These are phyloP conservation scores for Serendipita vermifera DNA, from an alignment of 768 basidiomycete species.

Conservation along the genomic window DNA sequence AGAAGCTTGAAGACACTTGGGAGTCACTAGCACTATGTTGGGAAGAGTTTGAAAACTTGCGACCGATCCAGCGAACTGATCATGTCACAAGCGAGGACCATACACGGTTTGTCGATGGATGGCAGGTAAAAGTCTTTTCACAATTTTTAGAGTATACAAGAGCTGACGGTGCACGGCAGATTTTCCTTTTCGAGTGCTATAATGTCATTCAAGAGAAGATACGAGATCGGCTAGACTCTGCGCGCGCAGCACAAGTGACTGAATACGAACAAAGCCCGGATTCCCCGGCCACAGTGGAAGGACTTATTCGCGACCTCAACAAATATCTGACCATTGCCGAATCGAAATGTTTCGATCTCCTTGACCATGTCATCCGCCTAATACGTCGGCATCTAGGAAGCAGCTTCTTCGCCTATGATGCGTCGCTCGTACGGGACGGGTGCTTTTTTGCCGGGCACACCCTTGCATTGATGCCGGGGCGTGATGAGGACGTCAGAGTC, in stretches of 20 bases:
- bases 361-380: slow-evolving; percentile 35
- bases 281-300: slow-evolving; percentile 20
- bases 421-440: slow-evolving; percentile 75
- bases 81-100: slow-evolving; percentile 38
- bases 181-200: slow-evolving; percentile 84
- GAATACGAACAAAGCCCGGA: slow-evolving; percentile 15
- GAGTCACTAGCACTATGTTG: slow-evolving; percentile 66
- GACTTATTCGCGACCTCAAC: slow-evolving; percentile 26
- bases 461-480: slow-evolving; percentile 43
- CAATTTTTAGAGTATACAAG: neutral
- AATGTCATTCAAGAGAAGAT: slow-evolving; percentile 80
- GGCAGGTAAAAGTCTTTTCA: slow-evolving; percentile 51
- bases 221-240: slow-evolving; percentile 39
- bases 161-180: slow-evolving; percentile 27
- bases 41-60: slow-evolving; percentile 66
- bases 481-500: slow-evolving; percentile 37
- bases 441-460: slow-evolving; percentile 78
- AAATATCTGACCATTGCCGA: slow-evolving; percentile 27
- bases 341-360: slow-evolving; percentile 33
- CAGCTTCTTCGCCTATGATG: slow-evolving; percentile 71
- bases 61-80: slow-evolving; percentile 27
- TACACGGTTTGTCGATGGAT: slow-evolving; percentile 63
- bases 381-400: slow-evolving; percentile 38
- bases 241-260: slow-evolving; percentile 11
- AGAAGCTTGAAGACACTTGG: slow-evolving; percentile 70